These are phyloP conservation scores for Chlamydomonas urium DNA, from an alignment of 139 green algal genomes.

Conservation along the genomic window DNA sequence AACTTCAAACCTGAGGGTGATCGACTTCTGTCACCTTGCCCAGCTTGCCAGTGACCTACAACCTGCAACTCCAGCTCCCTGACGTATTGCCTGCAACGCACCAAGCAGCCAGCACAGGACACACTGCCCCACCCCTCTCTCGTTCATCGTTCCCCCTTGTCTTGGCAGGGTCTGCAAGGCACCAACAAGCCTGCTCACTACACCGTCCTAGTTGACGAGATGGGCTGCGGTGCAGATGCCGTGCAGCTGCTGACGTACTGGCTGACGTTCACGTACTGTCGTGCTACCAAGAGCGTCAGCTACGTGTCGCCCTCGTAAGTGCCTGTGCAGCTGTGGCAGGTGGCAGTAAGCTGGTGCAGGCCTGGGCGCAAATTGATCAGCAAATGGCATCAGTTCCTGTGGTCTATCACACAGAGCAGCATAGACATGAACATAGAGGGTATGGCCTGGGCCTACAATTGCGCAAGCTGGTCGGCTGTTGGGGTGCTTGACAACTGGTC, in stretches of 20 bases:
- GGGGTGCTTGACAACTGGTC: not conserved
- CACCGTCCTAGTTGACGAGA: constrained; percentile 73
- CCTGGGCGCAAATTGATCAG: not conserved
- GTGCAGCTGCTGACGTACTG: constrained; percentile 82
- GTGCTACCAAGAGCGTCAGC: constrained; percentile 17
- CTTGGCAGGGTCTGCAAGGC: not conserved
- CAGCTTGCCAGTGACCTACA: no score
- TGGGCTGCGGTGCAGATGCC: constrained; percentile 66
- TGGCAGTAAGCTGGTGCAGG: not conserved
- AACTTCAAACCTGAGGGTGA: no score
- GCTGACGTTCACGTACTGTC: constrained; percentile 81
- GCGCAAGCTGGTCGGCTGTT: not conserved
- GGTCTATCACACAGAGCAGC: not conserved
- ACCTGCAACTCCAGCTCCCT: no score
- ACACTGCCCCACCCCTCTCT: no score
- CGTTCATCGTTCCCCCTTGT: no score
- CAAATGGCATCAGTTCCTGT: not conserved
- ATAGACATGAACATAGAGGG: not conserved
- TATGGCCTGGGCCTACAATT: not conserved
- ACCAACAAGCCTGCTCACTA: constrained; percentile 67
- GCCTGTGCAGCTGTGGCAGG: no score
- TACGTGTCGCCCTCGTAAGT: not conserved
- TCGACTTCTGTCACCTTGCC: no score
- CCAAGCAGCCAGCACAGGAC: no score
- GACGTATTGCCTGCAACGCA: no score